phyloP scores from a whole-genome alignment of 345 rosid species.

The Excoecaria agallocha region DNA sequence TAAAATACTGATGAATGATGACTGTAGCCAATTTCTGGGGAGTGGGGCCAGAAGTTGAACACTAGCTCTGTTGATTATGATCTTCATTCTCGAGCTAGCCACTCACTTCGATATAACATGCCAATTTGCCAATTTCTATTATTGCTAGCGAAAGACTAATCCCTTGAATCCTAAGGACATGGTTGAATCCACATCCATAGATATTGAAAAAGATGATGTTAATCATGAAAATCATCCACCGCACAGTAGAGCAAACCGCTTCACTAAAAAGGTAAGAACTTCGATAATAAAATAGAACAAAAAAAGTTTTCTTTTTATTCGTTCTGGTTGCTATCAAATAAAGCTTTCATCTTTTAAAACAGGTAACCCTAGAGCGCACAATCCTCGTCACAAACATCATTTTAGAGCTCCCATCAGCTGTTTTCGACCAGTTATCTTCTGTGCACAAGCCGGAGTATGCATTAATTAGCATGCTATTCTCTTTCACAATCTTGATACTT shows the following conservation, averaged over 20 bases:
- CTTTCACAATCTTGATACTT: slow-evolving; percentile 6
- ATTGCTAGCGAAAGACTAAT: too few relatives aligned
- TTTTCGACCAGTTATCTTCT: slow-evolving; percentile 17
- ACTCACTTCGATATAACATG: too few relatives aligned
- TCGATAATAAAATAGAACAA: too few relatives aligned
- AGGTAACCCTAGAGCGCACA: slow-evolving; percentile 1
- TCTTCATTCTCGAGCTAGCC: too few relatives aligned
- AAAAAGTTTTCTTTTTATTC: background rate
- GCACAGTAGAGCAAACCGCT: background rate
- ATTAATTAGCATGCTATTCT: slow-evolving; percentile 11
- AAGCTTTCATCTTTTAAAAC: background rate
- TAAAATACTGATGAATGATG: too few relatives aligned
- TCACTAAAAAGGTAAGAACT: background rate
- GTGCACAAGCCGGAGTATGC: slow-evolving; percentile 3
- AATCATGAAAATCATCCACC: background rate
- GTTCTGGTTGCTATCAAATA: background rate
- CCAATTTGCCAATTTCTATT: too few relatives aligned
- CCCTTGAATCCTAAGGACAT: background rate
- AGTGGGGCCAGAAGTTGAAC: too few relatives aligned
- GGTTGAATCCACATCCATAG: background rate
- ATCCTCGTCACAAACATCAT: slow-evolving; percentile 4
- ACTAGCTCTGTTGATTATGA: too few relatives aligned
- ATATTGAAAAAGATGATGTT: background rate
- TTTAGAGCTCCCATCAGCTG: slow-evolving; percentile 12
- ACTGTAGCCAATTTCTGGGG: too few relatives aligned